phyloP scores from a whole-genome alignment of 2,329 filamentous ascomycete species.

The Westerdykella aurantiaca region DNA sequence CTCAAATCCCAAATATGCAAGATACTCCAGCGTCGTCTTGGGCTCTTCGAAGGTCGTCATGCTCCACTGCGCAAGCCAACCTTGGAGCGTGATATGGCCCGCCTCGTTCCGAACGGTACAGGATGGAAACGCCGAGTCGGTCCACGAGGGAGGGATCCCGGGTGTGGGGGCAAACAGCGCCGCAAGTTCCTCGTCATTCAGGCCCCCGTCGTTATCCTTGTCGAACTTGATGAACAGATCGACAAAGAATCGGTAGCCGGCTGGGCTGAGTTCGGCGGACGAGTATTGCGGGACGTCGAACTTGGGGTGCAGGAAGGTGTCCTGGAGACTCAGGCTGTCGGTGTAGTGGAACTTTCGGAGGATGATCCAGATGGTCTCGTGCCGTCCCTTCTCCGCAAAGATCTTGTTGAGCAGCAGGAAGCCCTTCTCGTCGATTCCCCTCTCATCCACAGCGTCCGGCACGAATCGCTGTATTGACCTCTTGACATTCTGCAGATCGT shows the following conservation, averaged over 20 bases:
- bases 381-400: constrained; percentile 93
- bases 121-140: constrained; percentile 81
- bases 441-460: constrained; percentile 52
- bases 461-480: constrained; percentile 68
- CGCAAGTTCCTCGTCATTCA: constrained; percentile 78
- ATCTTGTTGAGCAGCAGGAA: constrained; percentile 92
- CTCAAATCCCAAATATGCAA: constrained; percentile 94
- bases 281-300: constrained; percentile 90
- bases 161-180: constrained; percentile 91
- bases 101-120: constrained; percentile 94
- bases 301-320: constrained; percentile 85
- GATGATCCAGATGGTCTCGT: constrained; percentile 98
- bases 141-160: constrained; percentile 79
- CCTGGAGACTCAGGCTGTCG: constrained; percentile 85
- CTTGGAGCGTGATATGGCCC: constrained; percentile 90
- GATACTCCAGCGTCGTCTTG: constrained; percentile 89
- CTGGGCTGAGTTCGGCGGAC: constrained; percentile 87
- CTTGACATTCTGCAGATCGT: constrained; percentile 89
- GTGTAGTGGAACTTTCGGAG: constrained; percentile 93
- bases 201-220: constrained; percentile 92
- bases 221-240: constrained; percentile 93
- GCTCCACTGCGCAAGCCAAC: constrained; percentile 98
- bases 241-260: constrained; percentile 95
- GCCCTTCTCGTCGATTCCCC: constrained; percentile 72
- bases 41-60: constrained; percentile 98